Evolutionary conservation across 2,329 filamentous ascomycete genomes (phyloP).

Genomic region (Fusarium nelsonii): DNA sequence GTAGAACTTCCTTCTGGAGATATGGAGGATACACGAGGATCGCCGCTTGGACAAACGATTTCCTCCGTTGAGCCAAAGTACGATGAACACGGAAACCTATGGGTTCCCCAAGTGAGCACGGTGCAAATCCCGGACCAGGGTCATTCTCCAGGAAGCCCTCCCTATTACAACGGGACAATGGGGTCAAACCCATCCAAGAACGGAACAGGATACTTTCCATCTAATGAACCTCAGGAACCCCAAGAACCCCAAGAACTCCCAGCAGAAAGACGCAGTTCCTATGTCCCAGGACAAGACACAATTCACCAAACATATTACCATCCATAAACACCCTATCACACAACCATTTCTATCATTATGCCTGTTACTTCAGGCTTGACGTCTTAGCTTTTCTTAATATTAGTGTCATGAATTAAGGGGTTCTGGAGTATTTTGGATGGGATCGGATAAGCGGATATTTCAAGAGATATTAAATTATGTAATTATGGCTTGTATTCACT

Average conservation of each 20-base stretch:
- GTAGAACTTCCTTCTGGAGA: constrained; percentile 46
- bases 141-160: constrained; percentile 37
- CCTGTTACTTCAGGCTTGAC: constrained; percentile 8
- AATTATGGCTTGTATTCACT: constrained; percentile 30
- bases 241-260: constrained; percentile 45
- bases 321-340: constrained; percentile 23
- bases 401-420: constrained; percentile 18
- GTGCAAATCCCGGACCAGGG: constrained; percentile 44
- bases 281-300: constrained; percentile 17
- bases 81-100: constrained; percentile 51
- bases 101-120: constrained; percentile 53
- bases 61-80: constrained; percentile 46
- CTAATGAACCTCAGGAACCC: constrained; percentile 44
- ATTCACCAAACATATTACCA: constrained; percentile 47
- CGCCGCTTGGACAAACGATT: constrained; percentile 34
- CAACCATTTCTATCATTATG: constrained; percentile 7
- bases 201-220: constrained; percentile 34
- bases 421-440: constrained; percentile 28
- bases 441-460: constrained; percentile 21
- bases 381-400: constrained; percentile 18
- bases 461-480: constrained; percentile 27
- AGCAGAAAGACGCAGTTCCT: constrained; percentile 33
- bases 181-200: constrained; percentile 36
- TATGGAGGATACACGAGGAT: constrained; percentile 22
- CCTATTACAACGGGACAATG: constrained; percentile 35